A percentile compares a stretch with the other conserved stretches of the same genome.
Evolutionary conservation across 306 rosid genomes (phyloP).

Genomic region (Hippophae gyantsensis): DNA sequence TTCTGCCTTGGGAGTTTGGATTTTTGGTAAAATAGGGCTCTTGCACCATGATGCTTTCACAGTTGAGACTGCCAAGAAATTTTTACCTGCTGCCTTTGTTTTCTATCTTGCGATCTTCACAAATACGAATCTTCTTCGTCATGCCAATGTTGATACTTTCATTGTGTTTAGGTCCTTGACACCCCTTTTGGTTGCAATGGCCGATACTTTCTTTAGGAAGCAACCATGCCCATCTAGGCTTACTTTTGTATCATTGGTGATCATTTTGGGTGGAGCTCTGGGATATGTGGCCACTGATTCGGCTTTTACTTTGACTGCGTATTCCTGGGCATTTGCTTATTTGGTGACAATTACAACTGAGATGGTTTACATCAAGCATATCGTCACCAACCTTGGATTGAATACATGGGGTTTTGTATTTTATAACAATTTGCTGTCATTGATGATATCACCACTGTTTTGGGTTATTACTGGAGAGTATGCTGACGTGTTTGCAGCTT

Average conservation of each 20-base stretch:
- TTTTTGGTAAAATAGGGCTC: slow-evolving; percentile 62
- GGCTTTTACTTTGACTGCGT: slow-evolving; percentile 70
- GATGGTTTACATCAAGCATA: slow-evolving; percentile 94
- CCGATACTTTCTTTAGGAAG: slow-evolving; percentile 63
- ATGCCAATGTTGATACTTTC: slow-evolving; percentile 90
- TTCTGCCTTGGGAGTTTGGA: slow-evolving; percentile 74
- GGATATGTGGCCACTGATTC: slow-evolving; percentile 92
- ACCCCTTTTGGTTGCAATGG: slow-evolving; percentile 86
- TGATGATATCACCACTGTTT: slow-evolving; percentile 77
- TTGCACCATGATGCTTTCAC: slow-evolving; percentile 75
- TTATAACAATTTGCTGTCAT: slow-evolving; percentile 64
- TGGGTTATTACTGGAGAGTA: slow-evolving; percentile 85
- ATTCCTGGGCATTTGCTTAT: slow-evolving; percentile 93
- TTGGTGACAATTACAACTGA: slow-evolving; percentile 80
- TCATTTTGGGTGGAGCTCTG: slow-evolving; percentile 77
- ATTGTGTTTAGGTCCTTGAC: slow-evolving; percentile 87
- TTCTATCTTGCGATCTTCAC: slow-evolving; percentile 92
- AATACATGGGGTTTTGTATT: slow-evolving; percentile 92
- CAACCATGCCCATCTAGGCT: slow-evolving; percentile 74
- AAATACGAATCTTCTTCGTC: slow-evolving; percentile 91
- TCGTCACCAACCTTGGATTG: slow-evolving; percentile 85
- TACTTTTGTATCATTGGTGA: slow-evolving; percentile 58
- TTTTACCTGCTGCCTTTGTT: slow-evolving; percentile 84
- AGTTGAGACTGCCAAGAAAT: slow-evolving; percentile 61
- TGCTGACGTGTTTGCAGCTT: slow-evolving; percentile 49